Conservation (phyloP, 169 alveolate genomes). For the Cardiosporidium cionae region DNA sequence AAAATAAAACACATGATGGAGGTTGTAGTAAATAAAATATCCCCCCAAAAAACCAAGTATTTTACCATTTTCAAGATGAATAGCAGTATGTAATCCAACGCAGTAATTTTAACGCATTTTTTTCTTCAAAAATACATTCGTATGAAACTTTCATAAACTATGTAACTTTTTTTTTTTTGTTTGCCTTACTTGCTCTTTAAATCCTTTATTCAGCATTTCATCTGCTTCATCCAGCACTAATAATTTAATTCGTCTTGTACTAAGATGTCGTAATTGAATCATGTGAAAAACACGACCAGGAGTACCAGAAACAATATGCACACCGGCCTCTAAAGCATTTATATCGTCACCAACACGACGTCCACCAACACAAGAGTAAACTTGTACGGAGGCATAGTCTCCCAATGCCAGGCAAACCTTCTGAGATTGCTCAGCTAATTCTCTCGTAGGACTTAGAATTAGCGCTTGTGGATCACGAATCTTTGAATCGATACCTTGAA, state of each 20-base stretch:
- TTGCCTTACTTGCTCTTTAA: conserved; percentile 86
- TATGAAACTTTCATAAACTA: no score
- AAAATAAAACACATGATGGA: no score
- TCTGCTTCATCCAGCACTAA: conserved; percentile 97
- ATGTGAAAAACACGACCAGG: conserved; percentile 98
- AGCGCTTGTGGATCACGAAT: conserved; percentile 74
- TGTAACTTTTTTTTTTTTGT: no score
- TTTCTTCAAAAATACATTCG: no score
- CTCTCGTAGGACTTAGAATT: conserved; percentile 91
- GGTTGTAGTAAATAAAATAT: no score
- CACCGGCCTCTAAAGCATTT: conserved; percentile 91
- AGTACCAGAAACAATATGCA: conserved; percentile 94
- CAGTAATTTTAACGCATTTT: no score
- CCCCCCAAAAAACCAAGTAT: no score
- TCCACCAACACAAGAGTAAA: conserved; percentile 94
- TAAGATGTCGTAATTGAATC: conserved; percentile 90
- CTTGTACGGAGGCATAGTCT: conserved; percentile 85
- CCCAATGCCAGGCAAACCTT: conserved; percentile 96
- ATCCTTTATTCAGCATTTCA: conserved; percentile 94
- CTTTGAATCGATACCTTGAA: conserved; percentile 78
- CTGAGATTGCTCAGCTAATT: conserved; percentile 94
- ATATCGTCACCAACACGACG: conserved; percentile 91
- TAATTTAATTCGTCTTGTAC: conserved; percentile 87
- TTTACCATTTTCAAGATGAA: no score
- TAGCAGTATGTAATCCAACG: no score